A percentile compares a stretch with the other conserved stretches of the same genome.
Evolutionary conservation across 1,139 yeast genomes (phyloP).

Genomic region (Scheffersomyces titani): DNA sequence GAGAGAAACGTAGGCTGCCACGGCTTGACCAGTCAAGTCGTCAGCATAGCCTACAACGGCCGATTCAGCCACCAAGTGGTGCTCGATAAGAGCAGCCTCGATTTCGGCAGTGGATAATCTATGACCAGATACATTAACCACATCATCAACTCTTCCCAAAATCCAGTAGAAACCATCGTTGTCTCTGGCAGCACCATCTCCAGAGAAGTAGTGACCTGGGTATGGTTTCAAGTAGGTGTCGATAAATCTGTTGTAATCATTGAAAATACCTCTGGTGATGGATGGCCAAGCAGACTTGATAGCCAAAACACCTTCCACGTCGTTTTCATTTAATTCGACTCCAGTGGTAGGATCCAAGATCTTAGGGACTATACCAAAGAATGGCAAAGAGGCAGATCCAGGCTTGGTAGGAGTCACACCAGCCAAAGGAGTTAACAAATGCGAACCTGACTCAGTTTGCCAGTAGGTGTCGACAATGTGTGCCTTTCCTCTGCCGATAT

Average conservation of each 20-base stretch:
- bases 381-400: constrained; percentile 78
- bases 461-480: constrained; percentile 81
- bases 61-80: constrained; percentile 67
- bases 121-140: constrained; percentile 80
- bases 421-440: constrained; percentile 69
- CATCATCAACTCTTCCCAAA: constrained; percentile 81
- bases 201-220: constrained; percentile 70
- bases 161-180: constrained; percentile 79
- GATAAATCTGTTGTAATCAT: constrained; percentile 64
- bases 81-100: constrained; percentile 77
- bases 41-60: constrained; percentile 84
- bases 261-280: constrained; percentile 74
- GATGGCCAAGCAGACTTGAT: constrained; percentile 78
- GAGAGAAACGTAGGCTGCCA: constrained; percentile 76
- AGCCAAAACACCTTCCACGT: constrained; percentile 76
- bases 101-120: constrained; percentile 81
- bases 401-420: constrained; percentile 77
- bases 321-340: constrained; percentile 58
- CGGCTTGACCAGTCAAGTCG: constrained; percentile 82
- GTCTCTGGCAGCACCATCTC: constrained; percentile 84
- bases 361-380: constrained; percentile 69
- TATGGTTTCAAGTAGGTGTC: constrained; percentile 75
- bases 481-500: constrained; percentile 73
- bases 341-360: constrained; percentile 75
- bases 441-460: constrained; percentile 85